phyloP scores from a whole-genome alignment of 495 filamentous ascomycete genomes.

The Lasiosphaeria hispida region DNA sequence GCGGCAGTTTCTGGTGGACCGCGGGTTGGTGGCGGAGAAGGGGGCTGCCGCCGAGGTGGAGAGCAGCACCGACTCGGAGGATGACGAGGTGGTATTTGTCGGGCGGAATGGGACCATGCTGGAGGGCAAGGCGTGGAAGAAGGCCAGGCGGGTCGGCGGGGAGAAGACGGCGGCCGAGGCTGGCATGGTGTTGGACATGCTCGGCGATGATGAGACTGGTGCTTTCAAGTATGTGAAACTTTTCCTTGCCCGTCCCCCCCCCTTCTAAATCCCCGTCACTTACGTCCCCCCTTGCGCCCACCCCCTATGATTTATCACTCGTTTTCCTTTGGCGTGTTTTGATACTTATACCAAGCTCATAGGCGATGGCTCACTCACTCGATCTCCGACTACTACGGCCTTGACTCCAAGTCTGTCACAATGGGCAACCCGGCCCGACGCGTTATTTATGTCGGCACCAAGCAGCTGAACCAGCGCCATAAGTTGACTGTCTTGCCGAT shows the following conservation, averaged over 20 bases:
- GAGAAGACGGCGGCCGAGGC: slow-evolving; percentile 58
- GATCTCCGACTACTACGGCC: slow-evolving; percentile 88
- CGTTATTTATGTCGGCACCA: slow-evolving; percentile 86
- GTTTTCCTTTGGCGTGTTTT: background rate
- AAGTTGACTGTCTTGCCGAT: slow-evolving; percentile 7
- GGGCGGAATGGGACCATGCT: slow-evolving; percentile 73
- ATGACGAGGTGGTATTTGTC: slow-evolving; percentile 93
- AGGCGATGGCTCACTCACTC: slow-evolving; percentile 93
- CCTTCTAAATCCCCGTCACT: background rate
- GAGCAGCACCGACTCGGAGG: slow-evolving; percentile 52
- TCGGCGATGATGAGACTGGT: slow-evolving; percentile 69
- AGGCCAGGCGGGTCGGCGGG: slow-evolving; percentile 46
- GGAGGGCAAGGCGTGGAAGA: slow-evolving; percentile 49
- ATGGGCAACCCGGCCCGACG: slow-evolving; percentile 71
- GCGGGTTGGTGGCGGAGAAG: slow-evolving; percentile 27
- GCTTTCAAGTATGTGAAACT: slow-evolving; percentile 71
- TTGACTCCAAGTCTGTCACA: slow-evolving; percentile 80
- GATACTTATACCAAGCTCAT: slow-evolving; percentile 1
- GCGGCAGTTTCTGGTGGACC: slow-evolving; percentile 39
- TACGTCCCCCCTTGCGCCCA: background rate
- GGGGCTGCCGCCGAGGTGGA: slow-evolving; percentile 31
- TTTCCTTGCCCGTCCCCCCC: slow-evolving; percentile 10
- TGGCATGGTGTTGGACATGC: slow-evolving; percentile 76
- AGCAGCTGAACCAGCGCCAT: slow-evolving; percentile 36
- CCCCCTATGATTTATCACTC: background rate